Evolutionary conservation across 2,329 filamentous ascomycete species (phyloP), one percentile per base, ranked within the genome.

Genomic region (Pseudogymnoascus destructans): DNA sequence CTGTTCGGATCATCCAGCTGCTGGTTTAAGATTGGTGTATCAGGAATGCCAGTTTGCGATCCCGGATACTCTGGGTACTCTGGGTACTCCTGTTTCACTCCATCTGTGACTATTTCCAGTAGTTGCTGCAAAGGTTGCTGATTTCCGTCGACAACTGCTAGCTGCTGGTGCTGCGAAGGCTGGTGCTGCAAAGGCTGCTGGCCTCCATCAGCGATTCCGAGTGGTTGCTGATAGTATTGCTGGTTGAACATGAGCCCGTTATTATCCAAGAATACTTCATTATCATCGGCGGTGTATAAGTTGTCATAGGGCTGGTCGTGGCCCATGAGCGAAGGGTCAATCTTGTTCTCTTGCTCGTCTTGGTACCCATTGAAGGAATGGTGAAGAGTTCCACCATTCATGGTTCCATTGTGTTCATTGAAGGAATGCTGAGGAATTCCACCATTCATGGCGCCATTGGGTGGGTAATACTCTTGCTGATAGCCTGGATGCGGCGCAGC

Each of bases 401-500:
- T 17, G 8, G n/a, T 2, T 5, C 3, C 42, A 23, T 60, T 64
- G 30, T 59, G 62, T n/a, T 54, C 40, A 49, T 49, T 49, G 40
- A 23, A 49, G 7, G 21, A 11, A 9, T 49, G 19, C 40, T 49
- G 40, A 49, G 13, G 6, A 25, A 49, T 27, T 15, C 40, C 21
- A 15, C 40, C 40, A 49, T 49, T 49, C n/a, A 49, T 15, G 3
- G 8, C 3, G 1, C 11, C 40, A 21, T 60, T 64, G 27, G 58
- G 61, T 17, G 8, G 57, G 42, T 64, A 64, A 25, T 59, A 59
- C 7, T 55, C 30, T 33, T 36, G 30, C 30, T n/a, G 67, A 68
- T 58, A 74, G 71, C 38, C 68, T 68, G 13, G 73, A 69, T 32
- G 71, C 71, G 42, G 52, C 46, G 60, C 46, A 5, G 3, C 62